Evolutionary conservation across 192 early-diverging fungal genomes (phyloP), one percentile per base, ranked within the genome.

Genomic region (Cetraspora pellucida): DNA sequence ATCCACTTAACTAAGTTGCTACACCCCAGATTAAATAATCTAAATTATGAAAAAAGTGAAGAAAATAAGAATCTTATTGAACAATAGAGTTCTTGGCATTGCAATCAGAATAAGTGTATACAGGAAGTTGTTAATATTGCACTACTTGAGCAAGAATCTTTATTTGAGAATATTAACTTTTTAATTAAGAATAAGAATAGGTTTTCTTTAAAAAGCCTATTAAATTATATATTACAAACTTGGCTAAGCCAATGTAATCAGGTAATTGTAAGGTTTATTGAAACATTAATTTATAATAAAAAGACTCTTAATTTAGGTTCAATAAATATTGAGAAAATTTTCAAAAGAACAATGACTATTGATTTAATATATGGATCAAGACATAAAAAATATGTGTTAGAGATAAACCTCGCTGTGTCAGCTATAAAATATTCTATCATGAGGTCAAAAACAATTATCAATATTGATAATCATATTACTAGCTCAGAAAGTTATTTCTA

Each of bases 371-470:
- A 68, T 68, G 66, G 66, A 7, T 68, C 44, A n/a, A n/a, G n/a
- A n/a, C n/a, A n/a, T n/a, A n/a, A n/a, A n/a, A n/a, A n/a, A n/a
- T n/a, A n/a, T n/a, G 66, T 68, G 25, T 68, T 44, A 47, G 66
- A 68, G n/a, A 49, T 68, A 7, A 44, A 68, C 19, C 66, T 68
- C 46, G 10, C 16, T n/a, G 54, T 30, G 27, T 72, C 70, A 31
- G 70, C 70, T 72, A 57, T 72, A 16, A 72, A 72, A 57, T 72
- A 72, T 72, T 72, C 70, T 2, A 54, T 72, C 3, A 31, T 25
- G 57, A 49, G 50, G 11, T 72, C 69, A 52, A 72, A 72, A n/a
- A n/a, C n/a, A n/a, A n/a, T n/a, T n/a, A n/a, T n/a, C n/a, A n/a
- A n/a, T n/a, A n/a, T n/a, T n/a, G n/a, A n/a, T n/a, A n/a, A n/a